Evolutionary conservation across 208 protist species (phyloP).

Genomic region (Trypanosoma lewisi): DNA sequence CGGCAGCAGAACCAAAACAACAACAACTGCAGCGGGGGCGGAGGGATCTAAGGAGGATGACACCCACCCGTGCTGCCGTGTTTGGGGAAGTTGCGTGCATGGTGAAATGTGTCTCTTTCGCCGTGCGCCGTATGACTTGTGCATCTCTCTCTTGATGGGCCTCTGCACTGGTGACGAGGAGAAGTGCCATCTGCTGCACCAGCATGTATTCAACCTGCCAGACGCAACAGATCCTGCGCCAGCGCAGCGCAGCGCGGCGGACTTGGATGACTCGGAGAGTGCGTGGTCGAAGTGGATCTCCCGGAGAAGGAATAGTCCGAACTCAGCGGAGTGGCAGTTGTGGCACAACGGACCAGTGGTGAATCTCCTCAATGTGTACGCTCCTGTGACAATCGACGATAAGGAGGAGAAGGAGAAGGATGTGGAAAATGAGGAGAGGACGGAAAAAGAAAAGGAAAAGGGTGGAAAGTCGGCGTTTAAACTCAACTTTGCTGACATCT

Average conservation of each 20-base stretch:
- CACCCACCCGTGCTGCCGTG: constrained; percentile 60
- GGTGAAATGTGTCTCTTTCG: constrained; percentile 73
- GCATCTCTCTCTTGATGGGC: constrained; percentile 76
- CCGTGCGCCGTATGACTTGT: constrained; percentile 65
- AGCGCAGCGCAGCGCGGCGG: constrained; percentile 17
- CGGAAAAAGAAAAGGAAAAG: constrained; percentile 4
- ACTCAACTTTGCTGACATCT: constrained; percentile 57
- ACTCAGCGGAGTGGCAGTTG: constrained; percentile 82
- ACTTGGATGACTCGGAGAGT: constrained; percentile 18
- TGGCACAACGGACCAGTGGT: constrained; percentile 72
- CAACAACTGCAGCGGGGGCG: constrained; percentile 5
- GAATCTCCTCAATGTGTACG: constrained; percentile 53
- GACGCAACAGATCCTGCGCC: constrained; percentile 28
- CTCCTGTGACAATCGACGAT: constrained; percentile 22
- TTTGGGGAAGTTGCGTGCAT: constrained; percentile 75
- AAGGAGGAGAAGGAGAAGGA: background rate
- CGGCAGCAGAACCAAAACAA: constrained; percentile 1
- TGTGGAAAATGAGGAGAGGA: constrained; percentile 1
- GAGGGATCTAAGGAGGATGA: constrained; percentile 11
- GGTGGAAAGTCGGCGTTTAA: constrained; percentile 25
- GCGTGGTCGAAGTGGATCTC: constrained; percentile 65
- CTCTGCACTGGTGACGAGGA: constrained; percentile 39
- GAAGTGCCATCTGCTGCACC: constrained; percentile 11
- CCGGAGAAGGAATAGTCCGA: constrained; percentile 57
- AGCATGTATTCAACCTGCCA: constrained; percentile 45